Conservation (phyloP, 768 basidiomycete species). For the Suillus clintonianus region DNA sequence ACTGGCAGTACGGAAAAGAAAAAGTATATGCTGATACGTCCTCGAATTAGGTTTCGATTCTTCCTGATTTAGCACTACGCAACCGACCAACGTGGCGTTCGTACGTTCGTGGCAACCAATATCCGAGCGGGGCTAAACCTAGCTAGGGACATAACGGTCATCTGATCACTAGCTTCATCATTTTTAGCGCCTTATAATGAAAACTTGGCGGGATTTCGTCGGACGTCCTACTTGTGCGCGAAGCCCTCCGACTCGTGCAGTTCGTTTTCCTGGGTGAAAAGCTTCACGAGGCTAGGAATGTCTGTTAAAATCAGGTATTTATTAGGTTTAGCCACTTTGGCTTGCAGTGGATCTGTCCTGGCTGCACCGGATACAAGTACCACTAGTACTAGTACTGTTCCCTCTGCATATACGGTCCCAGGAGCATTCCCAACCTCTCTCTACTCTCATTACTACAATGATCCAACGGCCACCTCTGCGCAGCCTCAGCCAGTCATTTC, state of each 20-base stretch:
- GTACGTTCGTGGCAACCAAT: conserved; percentile 10
- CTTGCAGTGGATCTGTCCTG: background rate
- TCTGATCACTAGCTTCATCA: conserved; percentile 16
- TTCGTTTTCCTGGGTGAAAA: background rate
- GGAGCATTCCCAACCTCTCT: conserved; percentile 67
- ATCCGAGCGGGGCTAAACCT: too few species aligned
- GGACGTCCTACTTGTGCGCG: too few species aligned
- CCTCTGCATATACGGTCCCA: conserved; percentile 49
- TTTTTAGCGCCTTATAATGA: conserved; percentile 14
- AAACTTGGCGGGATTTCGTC: too few species aligned
- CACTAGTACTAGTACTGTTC: conserved; percentile 2
- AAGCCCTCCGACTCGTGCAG: background rate
- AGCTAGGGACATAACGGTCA: background rate
- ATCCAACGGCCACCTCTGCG: conserved; percentile 68
- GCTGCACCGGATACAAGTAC: conserved; percentile 5
- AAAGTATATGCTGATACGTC: too few species aligned
- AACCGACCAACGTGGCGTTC: background rate
- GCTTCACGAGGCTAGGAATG: background rate
- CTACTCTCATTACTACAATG: conserved; percentile 69
- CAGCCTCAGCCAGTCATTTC: conserved; percentile 80
- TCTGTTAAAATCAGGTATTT: background rate
- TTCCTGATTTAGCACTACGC: conserved; percentile 24
- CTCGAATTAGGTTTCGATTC: background rate
- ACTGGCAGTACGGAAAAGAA: too few species aligned
- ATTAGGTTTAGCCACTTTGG: background rate